Evolutionary conservation across 352 stramenopile genomes (phyloP).

Genomic region (Salisapilia sapeloensis): DNA sequence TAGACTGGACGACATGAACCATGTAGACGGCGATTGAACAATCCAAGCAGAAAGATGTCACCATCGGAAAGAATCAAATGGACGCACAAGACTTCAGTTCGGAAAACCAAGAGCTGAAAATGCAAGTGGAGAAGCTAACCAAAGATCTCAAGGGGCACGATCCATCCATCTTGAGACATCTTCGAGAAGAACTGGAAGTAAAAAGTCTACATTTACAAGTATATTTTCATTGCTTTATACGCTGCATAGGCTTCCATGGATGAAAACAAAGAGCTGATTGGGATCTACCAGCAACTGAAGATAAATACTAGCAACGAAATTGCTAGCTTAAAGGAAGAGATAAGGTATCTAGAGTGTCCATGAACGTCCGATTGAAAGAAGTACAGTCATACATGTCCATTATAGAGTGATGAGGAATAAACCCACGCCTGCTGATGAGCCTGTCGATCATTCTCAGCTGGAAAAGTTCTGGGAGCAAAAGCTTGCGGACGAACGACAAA

Average conservation of each 20-base stretch:
- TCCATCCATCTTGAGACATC: no score
- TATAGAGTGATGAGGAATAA: no score
- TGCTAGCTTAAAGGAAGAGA: constrained; percentile 20
- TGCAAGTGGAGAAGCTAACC: background rate
- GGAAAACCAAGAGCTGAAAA: background rate
- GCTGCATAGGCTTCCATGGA: constrained; percentile 29
- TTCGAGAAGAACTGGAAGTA: background rate
- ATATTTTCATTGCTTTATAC: background rate
- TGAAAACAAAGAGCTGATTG: constrained; percentile 63
- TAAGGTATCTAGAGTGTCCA: constrained; percentile 15
- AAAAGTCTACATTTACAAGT: no score
- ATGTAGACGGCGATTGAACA: constrained; percentile 1
- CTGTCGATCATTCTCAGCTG: no score
- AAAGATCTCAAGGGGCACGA: no score
- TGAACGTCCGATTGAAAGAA: no score
- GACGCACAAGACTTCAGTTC: background rate
- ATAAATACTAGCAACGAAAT: constrained; percentile 36
- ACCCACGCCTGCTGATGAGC: no score
- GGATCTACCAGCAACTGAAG: constrained; percentile 47
- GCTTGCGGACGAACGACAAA: no score
- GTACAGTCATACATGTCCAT: no score
- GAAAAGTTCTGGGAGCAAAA: no score
- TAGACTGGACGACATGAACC: background rate
- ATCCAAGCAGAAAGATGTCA: background rate
- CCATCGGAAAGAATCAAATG: background rate